Conservation (phyloP, 177 flowering plant species). For the Telopea speciosissima region DNA sequence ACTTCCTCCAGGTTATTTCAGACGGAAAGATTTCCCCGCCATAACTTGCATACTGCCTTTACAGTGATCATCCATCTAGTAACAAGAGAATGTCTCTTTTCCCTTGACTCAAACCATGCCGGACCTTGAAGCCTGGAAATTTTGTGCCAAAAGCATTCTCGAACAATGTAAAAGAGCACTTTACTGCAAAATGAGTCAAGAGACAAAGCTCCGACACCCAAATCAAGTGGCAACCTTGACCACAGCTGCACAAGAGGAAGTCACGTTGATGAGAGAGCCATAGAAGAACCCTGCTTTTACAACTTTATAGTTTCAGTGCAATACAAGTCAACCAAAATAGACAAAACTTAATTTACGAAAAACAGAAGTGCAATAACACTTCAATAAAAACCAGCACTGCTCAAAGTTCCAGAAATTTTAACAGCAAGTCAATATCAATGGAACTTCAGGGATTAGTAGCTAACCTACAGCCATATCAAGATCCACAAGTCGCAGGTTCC, state of each 20-base stretch:
- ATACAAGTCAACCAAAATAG: too few relatives aligned
- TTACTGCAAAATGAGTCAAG: constrained; percentile 20
- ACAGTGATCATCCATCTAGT: constrained; percentile 15
- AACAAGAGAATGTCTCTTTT: constrained; percentile 18
- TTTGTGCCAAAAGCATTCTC: constrained; percentile 15
- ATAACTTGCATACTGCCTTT: constrained; percentile 10
- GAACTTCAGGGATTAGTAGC: too few relatives aligned
- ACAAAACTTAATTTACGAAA: too few relatives aligned
- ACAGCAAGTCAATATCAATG: too few relatives aligned
- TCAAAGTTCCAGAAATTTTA: too few relatives aligned
- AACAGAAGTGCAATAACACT: too few relatives aligned
- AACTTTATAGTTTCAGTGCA: too few relatives aligned
- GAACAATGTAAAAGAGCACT: constrained; percentile 13
- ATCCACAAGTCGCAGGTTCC: too few relatives aligned
- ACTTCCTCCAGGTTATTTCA: constrained; percentile 14
- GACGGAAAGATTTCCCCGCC: constrained; percentile 2
- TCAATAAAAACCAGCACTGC: too few relatives aligned
- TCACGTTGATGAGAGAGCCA: background rate
- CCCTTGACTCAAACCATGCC: background rate
- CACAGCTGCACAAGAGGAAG: constrained; percentile 4
- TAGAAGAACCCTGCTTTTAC: too few relatives aligned
- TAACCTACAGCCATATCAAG: too few relatives aligned
- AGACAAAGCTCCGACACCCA: constrained; percentile 5
- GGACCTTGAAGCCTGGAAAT: constrained; percentile 9
- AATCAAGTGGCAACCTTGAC: constrained; percentile 5